A percentile compares a stretch with the other conserved stretches of the same genome.
Evolutionary conservation across 139 green algal genomes (phyloP).

Genomic region (Tetraselmis striata): DNA sequence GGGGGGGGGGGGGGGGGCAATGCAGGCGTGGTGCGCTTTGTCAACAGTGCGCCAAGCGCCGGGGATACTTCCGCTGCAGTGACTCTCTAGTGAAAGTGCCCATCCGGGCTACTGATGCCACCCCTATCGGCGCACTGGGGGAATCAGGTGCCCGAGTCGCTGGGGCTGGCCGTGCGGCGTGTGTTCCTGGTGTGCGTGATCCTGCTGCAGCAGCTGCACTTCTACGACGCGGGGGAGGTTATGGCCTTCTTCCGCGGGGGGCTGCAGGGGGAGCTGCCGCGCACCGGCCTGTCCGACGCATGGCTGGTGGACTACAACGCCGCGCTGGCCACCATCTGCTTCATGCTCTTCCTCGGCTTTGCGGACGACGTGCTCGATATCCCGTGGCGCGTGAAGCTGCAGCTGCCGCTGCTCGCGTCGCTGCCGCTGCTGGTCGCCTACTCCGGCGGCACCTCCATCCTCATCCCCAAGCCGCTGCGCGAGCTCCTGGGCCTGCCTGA

Average conservation of each 20-base stretch:
- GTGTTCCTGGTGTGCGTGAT: constrained; percentile 87
- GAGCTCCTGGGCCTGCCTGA: constrained; percentile 22
- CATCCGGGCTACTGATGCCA: no score
- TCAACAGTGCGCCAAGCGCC: no score
- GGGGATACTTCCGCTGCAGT: no score
- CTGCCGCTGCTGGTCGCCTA: constrained; percentile 90
- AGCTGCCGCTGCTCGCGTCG: constrained; percentile 80
- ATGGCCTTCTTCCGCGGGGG: constrained; percentile 28
- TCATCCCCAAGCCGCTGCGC: constrained; percentile 71
- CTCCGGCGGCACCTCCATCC: constrained; percentile 65
- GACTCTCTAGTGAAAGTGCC: no score
- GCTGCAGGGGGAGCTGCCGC: constrained; percentile 14
- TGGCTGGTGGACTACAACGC: constrained; percentile 98
- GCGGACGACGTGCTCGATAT: constrained; percentile 98
- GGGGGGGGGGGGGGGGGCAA: not conserved
- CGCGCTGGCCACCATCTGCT: constrained; percentile 89
- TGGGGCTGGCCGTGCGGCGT: constrained; percentile 75
- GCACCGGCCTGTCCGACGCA: constrained; percentile 22
- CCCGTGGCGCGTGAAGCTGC: constrained; percentile 92
- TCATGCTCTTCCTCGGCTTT: constrained; percentile 99
- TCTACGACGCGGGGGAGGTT: constrained; percentile 59
- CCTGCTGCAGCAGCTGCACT: constrained; percentile 86
- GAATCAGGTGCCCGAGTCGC: constrained; percentile 59
- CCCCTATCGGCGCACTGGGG: no score
- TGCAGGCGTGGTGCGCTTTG: no score